Evolutionary conservation across 2,329 filamentous ascomycete species (phyloP).

Genomic region (Macrophomina pseudophaseolina): DNA sequence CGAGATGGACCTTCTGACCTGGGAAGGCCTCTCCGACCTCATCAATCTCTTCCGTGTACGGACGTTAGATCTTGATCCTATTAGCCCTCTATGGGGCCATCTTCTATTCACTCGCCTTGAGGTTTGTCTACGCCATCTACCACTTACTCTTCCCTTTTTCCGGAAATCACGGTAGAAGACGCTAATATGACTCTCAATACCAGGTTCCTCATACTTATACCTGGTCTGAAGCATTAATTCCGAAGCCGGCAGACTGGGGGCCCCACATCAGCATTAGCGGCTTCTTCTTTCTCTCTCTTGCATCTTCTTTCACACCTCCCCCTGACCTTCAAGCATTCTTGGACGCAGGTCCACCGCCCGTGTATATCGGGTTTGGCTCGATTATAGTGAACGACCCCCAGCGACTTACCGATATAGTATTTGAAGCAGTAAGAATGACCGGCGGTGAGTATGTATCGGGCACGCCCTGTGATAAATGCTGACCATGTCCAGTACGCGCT

Average conservation of each 20-base stretch:
- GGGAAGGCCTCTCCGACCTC: conserved; percentile 71
- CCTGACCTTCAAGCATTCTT: conserved; percentile 53
- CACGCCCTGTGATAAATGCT: not conserved
- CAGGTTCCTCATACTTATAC: conserved; percentile 70
- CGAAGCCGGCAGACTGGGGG: conserved; percentile 72
- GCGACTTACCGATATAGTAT: conserved; percentile 71
- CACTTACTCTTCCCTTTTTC: too few species aligned
- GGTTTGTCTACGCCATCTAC: conserved; percentile 34
- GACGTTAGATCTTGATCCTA: conserved; percentile 72
- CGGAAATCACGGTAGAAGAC: too few species aligned
- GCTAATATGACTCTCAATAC: too few species aligned
- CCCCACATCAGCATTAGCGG: conserved; percentile 76
- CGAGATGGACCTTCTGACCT: conserved; percentile 70
- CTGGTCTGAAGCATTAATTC: conserved; percentile 65
- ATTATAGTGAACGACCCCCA: conserved; percentile 77
- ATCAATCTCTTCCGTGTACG: conserved; percentile 75
- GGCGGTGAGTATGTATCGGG: not conserved
- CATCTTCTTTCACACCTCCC: conserved; percentile 66
- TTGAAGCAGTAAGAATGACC: conserved; percentile 61
- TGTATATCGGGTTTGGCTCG: conserved; percentile 78
- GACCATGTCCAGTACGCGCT: conserved; percentile 58
- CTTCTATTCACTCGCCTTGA: conserved; percentile 73
- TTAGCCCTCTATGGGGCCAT: conserved; percentile 78
- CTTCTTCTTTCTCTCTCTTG: conserved; percentile 77
- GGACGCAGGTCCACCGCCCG: conserved; percentile 56